Conservation (phyloP, 768 basidiomycete genomes). For the Amanita exitialis region DNA sequence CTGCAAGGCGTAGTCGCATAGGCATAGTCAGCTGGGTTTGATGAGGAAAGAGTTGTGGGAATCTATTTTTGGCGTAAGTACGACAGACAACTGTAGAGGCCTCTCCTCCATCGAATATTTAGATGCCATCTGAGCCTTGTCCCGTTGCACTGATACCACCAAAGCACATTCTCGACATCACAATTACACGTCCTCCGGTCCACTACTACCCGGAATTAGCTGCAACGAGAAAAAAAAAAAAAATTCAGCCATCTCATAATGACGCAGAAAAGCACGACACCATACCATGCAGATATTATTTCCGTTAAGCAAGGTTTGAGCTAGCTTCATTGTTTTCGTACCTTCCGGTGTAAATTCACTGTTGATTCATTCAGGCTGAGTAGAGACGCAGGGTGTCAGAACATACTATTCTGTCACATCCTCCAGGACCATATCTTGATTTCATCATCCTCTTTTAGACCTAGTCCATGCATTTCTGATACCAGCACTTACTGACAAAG, state of each 20-base stretch:
- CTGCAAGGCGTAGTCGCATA: constrained; percentile 75
- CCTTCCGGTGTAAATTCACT: constrained; percentile 86
- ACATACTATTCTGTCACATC: constrained; percentile 94
- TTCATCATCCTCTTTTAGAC: neutral
- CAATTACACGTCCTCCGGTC: constrained; percentile 13
- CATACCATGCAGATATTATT: constrained; percentile 96
- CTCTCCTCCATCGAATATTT: neutral
- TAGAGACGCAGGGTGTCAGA: neutral
- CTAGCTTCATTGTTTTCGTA: constrained; percentile 69
- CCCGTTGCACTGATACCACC: neutral
- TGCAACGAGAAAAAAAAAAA: constrained; percentile 5
- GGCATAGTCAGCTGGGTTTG: constrained; percentile 39
- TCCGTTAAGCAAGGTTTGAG: constrained; percentile 86
- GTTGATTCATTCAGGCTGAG: neutral
- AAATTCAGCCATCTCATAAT: neutral
- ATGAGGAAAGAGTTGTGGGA: neutral
- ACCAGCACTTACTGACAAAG: constrained; percentile 84
- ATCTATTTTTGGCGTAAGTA: neutral
- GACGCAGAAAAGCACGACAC: constrained; percentile 1
- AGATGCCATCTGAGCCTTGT: neutral
- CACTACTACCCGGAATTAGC: constrained; percentile 30
- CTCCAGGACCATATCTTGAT: constrained; percentile 83
- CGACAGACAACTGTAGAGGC: too few relatives aligned
- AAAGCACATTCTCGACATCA: neutral
- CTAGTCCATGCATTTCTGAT: neutral